Base-by-base conservation (phyloP, 306 rosid genomes). In the Lithocarpus polystachyus region DNA sequence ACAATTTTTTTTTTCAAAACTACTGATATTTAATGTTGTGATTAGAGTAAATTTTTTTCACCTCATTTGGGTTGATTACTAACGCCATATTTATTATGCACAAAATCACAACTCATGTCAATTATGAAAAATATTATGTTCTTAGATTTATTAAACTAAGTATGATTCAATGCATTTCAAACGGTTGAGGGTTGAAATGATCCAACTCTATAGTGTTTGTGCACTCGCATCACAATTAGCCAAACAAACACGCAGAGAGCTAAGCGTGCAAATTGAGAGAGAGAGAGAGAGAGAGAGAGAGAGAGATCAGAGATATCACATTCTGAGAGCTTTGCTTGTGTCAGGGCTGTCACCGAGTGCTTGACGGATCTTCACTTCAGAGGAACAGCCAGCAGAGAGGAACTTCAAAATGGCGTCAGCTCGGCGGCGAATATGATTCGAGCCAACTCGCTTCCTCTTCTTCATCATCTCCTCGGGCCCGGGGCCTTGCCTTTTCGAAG, bases 271-370 rank as follows among this genome's bases (percentile, higher is more conserved):
- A 20, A 60, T 4, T 17, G 15, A 10, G 72, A 45, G 20, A 22
- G 56, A 20, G 48, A 74, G 51, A 53, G 60, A 61, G 29, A 26
- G 28, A 28, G 29, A 28, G 29, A 68, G 75, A 43, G 76, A 5
- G 80, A 57, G 70, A 59, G 45, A 8, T 40, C 12, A 40, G 73
- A 51, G 40, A 75, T 11, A 70, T 86, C 83, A 95, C 99, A 90
- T 89, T 93, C 99, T 82, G 35, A 95, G 96, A 70, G 99, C 98
- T 84, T 93, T 95, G 93, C 99, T 95, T 19, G 98, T 93, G 85
- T 95, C 98, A n/a, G 97, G 99, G 74, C 89, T 90, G 83, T 95
- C 98, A 40, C 98, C 99, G 52, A 93, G 88, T 65, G 82, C 70
- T 83, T 89, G 88, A 56, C 98, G 99, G 17, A 95, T 95, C 82